Percentiles rank a stretch among this genome's conserved stretches.
Evolutionary conservation across 2,329 filamentous ascomycete species (phyloP).

Genomic region (Colletotrichum falcatum): DNA sequence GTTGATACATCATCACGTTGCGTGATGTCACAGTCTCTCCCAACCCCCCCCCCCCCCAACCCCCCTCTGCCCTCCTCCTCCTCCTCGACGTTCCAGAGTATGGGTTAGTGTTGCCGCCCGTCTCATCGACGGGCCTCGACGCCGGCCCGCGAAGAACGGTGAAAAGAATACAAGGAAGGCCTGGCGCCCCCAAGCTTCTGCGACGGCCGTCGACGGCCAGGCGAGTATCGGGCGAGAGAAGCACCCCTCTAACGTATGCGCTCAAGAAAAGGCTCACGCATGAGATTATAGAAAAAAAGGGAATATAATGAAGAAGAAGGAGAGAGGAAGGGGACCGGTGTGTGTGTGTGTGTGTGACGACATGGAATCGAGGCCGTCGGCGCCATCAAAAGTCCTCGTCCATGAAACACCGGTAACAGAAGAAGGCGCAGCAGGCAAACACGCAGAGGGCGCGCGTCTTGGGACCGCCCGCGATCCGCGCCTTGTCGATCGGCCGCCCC

Average conservation of each 20-base stretch:
- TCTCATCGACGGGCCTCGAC: not conserved
- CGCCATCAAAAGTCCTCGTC: conserved; percentile 35
- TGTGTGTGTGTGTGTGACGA: not conserved
- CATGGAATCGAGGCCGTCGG: not conserved
- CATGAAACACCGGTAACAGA: conserved; percentile 37
- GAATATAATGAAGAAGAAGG: not conserved
- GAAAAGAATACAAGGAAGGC: not conserved
- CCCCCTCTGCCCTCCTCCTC: too few species aligned
- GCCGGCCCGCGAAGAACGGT: not conserved
- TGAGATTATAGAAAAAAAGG: not conserved
- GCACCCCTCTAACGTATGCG: not conserved
- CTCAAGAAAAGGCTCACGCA: not conserved
- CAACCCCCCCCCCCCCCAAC: too few species aligned
- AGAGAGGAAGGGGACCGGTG: not conserved
- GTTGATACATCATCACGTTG: not conserved
- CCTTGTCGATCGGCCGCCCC: conserved; percentile 21
- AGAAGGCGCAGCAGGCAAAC: conserved; percentile 37
- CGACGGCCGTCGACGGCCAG: not conserved
- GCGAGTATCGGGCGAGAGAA: not conserved
- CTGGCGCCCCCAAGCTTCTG: too few species aligned
- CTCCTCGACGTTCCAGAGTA: not conserved
- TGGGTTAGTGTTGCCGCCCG: not conserved
- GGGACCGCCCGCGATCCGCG: conserved; percentile 23
- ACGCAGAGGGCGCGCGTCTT: conserved; percentile 21
- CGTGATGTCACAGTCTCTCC: not conserved